phyloP scores from a whole-genome alignment of 768 basidiomycete species.

The Punctularia strigosozonata region DNA sequence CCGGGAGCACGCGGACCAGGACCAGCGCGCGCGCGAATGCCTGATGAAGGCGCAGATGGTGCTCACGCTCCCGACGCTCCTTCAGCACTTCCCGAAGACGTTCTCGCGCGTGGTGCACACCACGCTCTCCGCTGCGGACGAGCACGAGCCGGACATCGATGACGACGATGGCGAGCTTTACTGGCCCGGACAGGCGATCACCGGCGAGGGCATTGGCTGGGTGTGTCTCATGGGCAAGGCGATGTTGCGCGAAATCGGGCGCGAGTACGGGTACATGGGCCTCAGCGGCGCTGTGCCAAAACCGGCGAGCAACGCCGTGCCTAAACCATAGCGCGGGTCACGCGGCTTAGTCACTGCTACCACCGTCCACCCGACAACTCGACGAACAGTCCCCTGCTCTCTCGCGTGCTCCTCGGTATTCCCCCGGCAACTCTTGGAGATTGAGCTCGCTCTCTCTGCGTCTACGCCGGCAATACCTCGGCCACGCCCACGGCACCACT shows the following conservation, averaged over 20 bases:
- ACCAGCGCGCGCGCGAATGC: slow-evolving; percentile 19
- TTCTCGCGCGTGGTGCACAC: slow-evolving; percentile 64
- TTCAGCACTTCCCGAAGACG: slow-evolving; percentile 64
- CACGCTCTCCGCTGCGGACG: slow-evolving; percentile 49
- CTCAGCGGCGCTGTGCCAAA: neutral
- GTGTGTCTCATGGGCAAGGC: slow-evolving; percentile 80
- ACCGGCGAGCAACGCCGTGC: neutral
- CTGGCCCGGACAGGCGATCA: slow-evolving; percentile 67
- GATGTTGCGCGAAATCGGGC: slow-evolving; percentile 77
- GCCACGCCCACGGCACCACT: no score
- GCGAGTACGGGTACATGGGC: slow-evolving; percentile 48
- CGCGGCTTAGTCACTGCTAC: no score
- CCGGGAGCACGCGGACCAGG: neutral
- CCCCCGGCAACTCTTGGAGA: no score
- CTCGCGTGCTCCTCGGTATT: no score
- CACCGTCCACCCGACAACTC: no score
- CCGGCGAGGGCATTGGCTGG: slow-evolving; percentile 75
- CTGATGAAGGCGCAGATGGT: slow-evolving; percentile 37
- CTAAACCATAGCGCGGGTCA: no score
- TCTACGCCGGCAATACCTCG: no score
- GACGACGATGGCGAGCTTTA: slow-evolving; percentile 81
- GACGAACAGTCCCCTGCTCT: no score
- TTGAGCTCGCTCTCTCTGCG: no score
- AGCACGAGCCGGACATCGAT: slow-evolving; percentile 73
- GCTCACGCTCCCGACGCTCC: slow-evolving; percentile 56